These are phyloP conservation scores for Diplodia sapinea DNA, from an alignment of 2,329 filamentous ascomycete genomes.

Conservation along the genomic window DNA sequence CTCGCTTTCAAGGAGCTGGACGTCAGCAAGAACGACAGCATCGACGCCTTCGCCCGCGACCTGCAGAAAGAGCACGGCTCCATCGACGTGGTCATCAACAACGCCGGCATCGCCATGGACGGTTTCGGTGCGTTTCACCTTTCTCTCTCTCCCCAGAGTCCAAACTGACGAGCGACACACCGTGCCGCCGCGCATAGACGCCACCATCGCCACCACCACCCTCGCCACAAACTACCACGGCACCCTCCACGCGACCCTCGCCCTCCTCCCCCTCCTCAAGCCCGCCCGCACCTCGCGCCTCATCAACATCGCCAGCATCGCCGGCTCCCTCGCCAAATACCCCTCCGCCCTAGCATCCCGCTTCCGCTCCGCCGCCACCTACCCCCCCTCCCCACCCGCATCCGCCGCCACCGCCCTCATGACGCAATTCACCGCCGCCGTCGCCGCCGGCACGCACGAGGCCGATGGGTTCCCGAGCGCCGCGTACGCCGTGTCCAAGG, in stretches of 20 bases:
- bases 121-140: constrained; percentile 29
- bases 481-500: constrained; percentile 57
- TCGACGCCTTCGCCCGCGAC: constrained; percentile 44
- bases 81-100: constrained; percentile 52
- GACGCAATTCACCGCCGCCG: constrained; percentile 56
- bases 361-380: constrained; percentile 47
- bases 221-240: constrained; percentile 60
- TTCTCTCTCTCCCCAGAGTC: too few species aligned
- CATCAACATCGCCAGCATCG: constrained; percentile 46
- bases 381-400: constrained; percentile 34
- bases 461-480: constrained; percentile 57
- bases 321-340: constrained; percentile 54
- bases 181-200: too few species aligned
- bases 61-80: constrained; percentile 39
- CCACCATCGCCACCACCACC: constrained; percentile 56
- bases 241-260: constrained; percentile 54
- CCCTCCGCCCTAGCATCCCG: constrained; percentile 50
- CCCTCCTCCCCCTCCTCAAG: constrained; percentile 55
- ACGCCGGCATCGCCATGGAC: constrained; percentile 55
- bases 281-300: constrained; percentile 39
- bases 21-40: constrained; percentile 51
- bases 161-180: too few species aligned
- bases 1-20: constrained; percentile 52
- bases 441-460: constrained; percentile 54
- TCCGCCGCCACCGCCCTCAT: constrained; percentile 48